A percentile compares a stretch with the other conserved stretches of the same genome.
Conservation (phyloP, 768 basidiomycete species). For the Boletus reticulatus region DNA sequence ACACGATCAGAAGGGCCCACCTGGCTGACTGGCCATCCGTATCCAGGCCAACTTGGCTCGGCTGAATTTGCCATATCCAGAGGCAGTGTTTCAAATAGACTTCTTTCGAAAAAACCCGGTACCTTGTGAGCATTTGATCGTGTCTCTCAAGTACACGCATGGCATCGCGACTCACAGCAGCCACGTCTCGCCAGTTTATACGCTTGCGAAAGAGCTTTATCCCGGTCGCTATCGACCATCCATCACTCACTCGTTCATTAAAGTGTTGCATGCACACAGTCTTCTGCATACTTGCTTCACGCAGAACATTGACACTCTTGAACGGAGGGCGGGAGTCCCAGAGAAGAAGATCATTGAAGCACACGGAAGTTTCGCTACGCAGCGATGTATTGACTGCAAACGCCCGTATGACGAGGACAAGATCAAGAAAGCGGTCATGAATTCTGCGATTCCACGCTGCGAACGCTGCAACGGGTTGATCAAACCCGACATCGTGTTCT, state of each 20-base stretch:
- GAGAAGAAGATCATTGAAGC: constrained; percentile 82
- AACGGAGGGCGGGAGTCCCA: constrained; percentile 78
- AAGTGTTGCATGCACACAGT: constrained; percentile 65
- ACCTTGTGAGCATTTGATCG: constrained; percentile 56
- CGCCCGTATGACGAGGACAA: constrained; percentile 56
- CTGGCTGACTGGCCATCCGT: background rate
- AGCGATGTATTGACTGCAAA: constrained; percentile 78
- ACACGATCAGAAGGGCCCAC: background rate
- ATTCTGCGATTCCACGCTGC: constrained; percentile 64
- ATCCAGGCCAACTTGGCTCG: constrained; percentile 71
- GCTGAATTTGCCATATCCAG: constrained; percentile 84
- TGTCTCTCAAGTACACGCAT: background rate
- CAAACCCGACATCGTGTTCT: constrained; percentile 95
- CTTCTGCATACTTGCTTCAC: constrained; percentile 80
- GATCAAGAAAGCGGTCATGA: constrained; percentile 62
- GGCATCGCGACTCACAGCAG: background rate
- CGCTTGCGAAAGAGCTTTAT: constrained; percentile 89
- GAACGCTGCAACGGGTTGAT: constrained; percentile 66
- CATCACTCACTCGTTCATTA: constrained; percentile 85
- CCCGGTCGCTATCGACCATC: constrained; percentile 91
- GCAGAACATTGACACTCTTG: constrained; percentile 92
- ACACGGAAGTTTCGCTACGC: constrained; percentile 91
- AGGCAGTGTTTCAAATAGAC: constrained; percentile 91
- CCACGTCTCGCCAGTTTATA: constrained; percentile 56
- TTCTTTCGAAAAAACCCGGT: constrained; percentile 81